Percentiles rank a stretch among this genome's conserved stretches.
These are phyloP conservation scores for Stemphylium vesicarium DNA, from an alignment of 2,329 filamentous ascomycete species.

Conservation along the genomic window DNA sequence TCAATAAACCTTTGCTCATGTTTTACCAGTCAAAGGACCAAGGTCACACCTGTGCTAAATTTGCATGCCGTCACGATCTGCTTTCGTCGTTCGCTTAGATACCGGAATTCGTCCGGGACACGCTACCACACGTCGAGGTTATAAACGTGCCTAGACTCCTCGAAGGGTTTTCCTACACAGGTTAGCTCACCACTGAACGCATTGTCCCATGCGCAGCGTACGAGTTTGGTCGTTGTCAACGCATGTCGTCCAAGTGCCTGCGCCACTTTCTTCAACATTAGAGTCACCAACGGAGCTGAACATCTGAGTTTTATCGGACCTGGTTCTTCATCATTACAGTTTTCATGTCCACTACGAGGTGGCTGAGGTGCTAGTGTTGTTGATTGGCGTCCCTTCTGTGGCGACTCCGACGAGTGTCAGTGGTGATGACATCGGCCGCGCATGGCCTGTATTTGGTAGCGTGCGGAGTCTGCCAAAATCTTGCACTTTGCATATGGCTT, in stretches of 20 bases:
- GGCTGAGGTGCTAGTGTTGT: neutral
- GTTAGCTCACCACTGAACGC: neutral
- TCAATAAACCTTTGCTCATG: too few relatives aligned
- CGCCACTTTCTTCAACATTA: neutral
- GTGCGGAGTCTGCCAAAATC: neutral
- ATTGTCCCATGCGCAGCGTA: neutral
- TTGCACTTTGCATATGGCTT: neutral
- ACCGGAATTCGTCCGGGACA: neutral
- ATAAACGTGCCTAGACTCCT: neutral
- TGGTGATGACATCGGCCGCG: neutral
- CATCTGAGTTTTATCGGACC: neutral
- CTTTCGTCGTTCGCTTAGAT: neutral
- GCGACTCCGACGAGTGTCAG: neutral
- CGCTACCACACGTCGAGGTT: neutral
- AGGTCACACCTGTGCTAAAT: too few relatives aligned
- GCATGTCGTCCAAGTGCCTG: neutral
- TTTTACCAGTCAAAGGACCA: too few relatives aligned
- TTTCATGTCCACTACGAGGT: neutral
- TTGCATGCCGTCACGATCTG: too few relatives aligned
- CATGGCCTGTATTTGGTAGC: neutral
- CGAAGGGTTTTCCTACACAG: neutral
- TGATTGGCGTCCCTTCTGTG: neutral
- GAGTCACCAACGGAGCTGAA: neutral
- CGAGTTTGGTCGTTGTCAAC: neutral
- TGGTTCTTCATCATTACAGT: neutral